Evolutionary conservation across 208 protist genomes (phyloP), one percentile per base, ranked within the genome.

Genomic region (Crithidia acanthocephali): DNA sequence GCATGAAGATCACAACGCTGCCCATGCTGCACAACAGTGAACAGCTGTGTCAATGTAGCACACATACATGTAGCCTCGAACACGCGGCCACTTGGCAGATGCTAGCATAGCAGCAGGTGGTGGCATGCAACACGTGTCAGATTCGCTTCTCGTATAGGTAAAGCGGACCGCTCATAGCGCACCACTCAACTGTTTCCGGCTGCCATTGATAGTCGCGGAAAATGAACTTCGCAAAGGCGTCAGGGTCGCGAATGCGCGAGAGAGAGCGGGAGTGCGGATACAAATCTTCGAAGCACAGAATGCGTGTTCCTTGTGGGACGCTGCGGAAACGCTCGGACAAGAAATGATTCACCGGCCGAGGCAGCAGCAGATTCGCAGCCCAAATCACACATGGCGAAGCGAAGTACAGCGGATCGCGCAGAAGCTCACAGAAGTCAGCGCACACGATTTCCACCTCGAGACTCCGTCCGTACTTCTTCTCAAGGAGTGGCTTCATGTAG

Each of bases 171-270:
- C 79, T 68, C 47, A 76, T 67, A n/a, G 59, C 58, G 52, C 84
- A 88, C 90, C 90, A 95, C 73, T 95, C 90, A 15, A 95, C 90
- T 28, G 78, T 86, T 18, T 56, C 68, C 6, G 74, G 75, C 57
- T 93, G 90, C 90, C 90, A 95, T 30, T 62, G 66, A 45, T 87
- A 95, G 65, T 95, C 90, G 9, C 53, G 37, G 79, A 95, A 93
- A 23, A 75, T 65, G 68, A 95, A 95, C 52, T 72, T 79, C 27
- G 76, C 81, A 47, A 93, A 95, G 6, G 85, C 86, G 42, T 95
- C 90, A 0, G 90, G 87, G 74, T 95, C 90, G 7, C 90, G 84
- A 7, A 87, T 28, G 16, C 50, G 63, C 0, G 87, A 80, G 1
- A 95, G 75, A 3, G 78, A 80, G 40, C 90, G 85, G 16, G 72